Conservation (phyloP, 202 grass and related monocot genomes). For the Elaeis oleifera region DNA sequence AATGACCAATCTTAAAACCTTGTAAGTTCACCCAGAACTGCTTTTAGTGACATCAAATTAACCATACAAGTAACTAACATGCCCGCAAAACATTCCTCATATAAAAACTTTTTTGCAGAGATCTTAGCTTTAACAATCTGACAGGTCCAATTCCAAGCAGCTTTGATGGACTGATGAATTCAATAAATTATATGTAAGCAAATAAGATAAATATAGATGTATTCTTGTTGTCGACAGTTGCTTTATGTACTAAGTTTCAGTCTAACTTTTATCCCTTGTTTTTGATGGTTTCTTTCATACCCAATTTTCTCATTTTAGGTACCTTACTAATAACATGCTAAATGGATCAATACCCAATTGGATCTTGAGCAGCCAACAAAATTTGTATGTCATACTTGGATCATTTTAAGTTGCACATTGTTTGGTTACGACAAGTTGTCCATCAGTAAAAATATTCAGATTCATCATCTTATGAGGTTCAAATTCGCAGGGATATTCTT, state of each 20-base stretch:
- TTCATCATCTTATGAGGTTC: slow-evolving; percentile 1
- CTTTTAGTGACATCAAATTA: slow-evolving; percentile 8
- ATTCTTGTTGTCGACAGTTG: too few species aligned
- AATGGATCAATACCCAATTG: slow-evolving; percentile 80
- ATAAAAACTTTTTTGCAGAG: slow-evolving; percentile 29
- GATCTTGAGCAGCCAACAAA: slow-evolving; percentile 79
- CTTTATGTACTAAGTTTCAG: too few species aligned
- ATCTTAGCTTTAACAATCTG: slow-evolving; percentile 87
- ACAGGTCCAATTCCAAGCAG: slow-evolving; percentile 48
- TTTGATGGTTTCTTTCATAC: background rate
- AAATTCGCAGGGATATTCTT: slow-evolving; percentile 71
- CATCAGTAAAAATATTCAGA: too few species aligned
- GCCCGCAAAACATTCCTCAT: background rate
- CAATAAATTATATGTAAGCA: slow-evolving; percentile 49
- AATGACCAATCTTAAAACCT: slow-evolving; percentile 54
- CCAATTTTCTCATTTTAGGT: slow-evolving; percentile 35
- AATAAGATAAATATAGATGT: too few species aligned
- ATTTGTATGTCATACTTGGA: slow-evolving; percentile 42
- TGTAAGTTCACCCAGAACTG: slow-evolving; percentile 52
- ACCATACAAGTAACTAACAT: background rate
- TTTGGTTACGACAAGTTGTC: too few species aligned
- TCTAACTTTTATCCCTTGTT: background rate
- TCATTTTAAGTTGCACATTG: too few species aligned
- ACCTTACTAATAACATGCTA: slow-evolving; percentile 73
- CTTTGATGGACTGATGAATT: slow-evolving; percentile 28